Evolutionary conservation across 805 yeast genomes (phyloP).

Genomic region (Kodamaea laetipori): DNA sequence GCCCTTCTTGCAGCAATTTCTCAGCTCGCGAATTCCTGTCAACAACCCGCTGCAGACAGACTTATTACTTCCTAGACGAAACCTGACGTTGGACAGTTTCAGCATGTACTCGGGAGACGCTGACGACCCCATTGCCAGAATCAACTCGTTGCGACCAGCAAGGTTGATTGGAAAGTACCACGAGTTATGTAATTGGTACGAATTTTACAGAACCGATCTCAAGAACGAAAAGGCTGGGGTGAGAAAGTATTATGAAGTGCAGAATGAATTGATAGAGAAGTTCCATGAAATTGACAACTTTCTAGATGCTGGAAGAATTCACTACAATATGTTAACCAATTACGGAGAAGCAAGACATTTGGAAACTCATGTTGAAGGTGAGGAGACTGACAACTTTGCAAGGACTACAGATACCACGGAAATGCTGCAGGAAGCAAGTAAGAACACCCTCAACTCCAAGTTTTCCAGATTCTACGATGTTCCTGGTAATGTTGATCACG

Average conservation of each 20-base stretch:
- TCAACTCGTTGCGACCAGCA: conserved; percentile 32
- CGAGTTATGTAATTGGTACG: conserved; percentile 35
- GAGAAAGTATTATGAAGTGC: conserved; percentile 52
- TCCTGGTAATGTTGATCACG: conserved; percentile 63
- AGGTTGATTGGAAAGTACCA: conserved; percentile 37
- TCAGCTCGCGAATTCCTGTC: conserved; percentile 32
- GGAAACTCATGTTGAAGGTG: conserved; percentile 22
- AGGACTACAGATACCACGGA: conserved; percentile 2
- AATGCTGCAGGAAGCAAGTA: conserved; percentile 8
- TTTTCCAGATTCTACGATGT: conserved; percentile 41
- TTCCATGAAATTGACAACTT: conserved; percentile 63
- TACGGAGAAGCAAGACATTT: conserved; percentile 46
- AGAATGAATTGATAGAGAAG: conserved; percentile 60
- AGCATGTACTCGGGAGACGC: conserved; percentile 21
- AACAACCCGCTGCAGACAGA: conserved; percentile 27
- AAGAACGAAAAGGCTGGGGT: conserved; percentile 27
- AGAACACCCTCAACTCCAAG: conserved; percentile 19
- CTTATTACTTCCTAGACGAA: conserved; percentile 7
- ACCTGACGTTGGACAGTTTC: conserved; percentile 14
- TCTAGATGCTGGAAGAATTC: conserved; percentile 67
- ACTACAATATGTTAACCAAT: conserved; percentile 60
- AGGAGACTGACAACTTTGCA: conserved; percentile 8
- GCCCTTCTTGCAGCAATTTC: conserved; percentile 33
- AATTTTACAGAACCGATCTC: conserved; percentile 19
- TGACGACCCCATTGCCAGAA: conserved; percentile 27